Percentiles rank a stretch among this genome's conserved stretches.
phyloP scores from a whole-genome alignment of 73 alveolate genomes.

The Tetrahymena borealis region DNA sequence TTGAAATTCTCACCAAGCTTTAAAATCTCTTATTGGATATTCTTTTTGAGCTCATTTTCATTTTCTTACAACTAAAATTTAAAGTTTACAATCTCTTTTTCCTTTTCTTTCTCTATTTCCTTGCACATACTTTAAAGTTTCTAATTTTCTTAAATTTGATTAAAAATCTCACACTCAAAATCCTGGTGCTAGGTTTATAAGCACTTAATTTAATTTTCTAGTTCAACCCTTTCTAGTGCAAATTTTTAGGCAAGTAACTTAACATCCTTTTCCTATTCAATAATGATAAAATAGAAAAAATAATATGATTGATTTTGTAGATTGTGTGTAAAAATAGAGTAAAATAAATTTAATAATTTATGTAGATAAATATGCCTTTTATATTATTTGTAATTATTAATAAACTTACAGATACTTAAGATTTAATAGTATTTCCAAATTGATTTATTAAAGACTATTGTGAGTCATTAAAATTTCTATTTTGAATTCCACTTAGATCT shows the following conservation, averaged over 20 bases:
- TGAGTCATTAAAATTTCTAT: neutral
- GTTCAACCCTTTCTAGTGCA: neutral
- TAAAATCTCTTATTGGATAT: neutral
- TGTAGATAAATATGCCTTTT: no score
- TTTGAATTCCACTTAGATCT: neutral
- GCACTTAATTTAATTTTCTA: neutral
- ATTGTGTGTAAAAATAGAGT: no score
- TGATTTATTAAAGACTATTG: neutral
- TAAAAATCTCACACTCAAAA: neutral
- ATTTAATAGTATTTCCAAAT: no score
- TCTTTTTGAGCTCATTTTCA: neutral
- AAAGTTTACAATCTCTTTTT: neutral
- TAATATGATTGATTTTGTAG: no score
- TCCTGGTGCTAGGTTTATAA: neutral
- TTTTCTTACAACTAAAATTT: neutral
- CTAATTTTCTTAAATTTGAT: neutral
- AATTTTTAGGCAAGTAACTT: neutral
- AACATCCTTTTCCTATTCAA: neutral
- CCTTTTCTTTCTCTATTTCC: neutral
- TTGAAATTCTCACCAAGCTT: neutral
- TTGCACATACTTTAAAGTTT: neutral
- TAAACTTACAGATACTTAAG: no score
- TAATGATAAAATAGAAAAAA: neutral
- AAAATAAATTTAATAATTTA: no score
- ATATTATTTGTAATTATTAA: no score